Conservation (phyloP, 176 grass and related monocot species). For the Chloris gayana region DNA sequence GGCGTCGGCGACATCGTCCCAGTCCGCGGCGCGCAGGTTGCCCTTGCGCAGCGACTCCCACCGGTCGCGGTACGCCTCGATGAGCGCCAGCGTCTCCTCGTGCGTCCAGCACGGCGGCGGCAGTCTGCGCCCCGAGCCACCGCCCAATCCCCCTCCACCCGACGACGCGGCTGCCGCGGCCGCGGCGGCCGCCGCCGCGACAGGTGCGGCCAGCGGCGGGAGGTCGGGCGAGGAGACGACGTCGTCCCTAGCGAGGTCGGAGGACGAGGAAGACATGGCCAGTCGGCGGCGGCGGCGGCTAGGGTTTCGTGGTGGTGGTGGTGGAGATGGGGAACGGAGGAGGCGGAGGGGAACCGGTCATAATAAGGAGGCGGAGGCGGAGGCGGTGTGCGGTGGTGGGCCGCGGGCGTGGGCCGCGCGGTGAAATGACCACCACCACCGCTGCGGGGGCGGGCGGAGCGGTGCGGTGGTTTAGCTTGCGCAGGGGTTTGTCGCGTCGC, state of each 20-base stretch:
- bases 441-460: conserved; percentile 51
- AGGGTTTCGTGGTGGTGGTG: conserved; percentile 41
- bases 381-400: conserved; percentile 46
- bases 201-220: conserved; percentile 28
- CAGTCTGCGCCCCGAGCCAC: conserved; percentile 48
- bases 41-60: conserved; percentile 79
- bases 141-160: conserved; percentile 24
- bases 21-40: conserved; percentile 89
- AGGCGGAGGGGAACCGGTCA: conserved; percentile 45
- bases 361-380: conserved; percentile 45
- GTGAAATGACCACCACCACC: conserved; percentile 48
- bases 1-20: conserved; percentile 78
- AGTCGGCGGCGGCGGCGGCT: conserved; percentile 17
- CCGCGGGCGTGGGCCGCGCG: conserved; percentile 45
- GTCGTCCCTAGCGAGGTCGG: conserved; percentile 35
- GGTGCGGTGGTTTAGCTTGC: conserved; percentile 45
- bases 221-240: conserved; percentile 44
- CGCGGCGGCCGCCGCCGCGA: conserved; percentile 34
- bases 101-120: conserved; percentile 95
- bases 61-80: conserved; percentile 82
- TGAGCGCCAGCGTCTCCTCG: conserved; percentile 86
- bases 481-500: conserved; percentile 54
- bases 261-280: conserved; percentile 45
- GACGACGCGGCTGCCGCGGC: conserved; percentile 42
- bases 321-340: conserved; percentile 35